These are phyloP conservation scores for Pseudonitzschia multiseries DNA, from an alignment of 108 stramenopile species.

Conservation along the genomic window DNA sequence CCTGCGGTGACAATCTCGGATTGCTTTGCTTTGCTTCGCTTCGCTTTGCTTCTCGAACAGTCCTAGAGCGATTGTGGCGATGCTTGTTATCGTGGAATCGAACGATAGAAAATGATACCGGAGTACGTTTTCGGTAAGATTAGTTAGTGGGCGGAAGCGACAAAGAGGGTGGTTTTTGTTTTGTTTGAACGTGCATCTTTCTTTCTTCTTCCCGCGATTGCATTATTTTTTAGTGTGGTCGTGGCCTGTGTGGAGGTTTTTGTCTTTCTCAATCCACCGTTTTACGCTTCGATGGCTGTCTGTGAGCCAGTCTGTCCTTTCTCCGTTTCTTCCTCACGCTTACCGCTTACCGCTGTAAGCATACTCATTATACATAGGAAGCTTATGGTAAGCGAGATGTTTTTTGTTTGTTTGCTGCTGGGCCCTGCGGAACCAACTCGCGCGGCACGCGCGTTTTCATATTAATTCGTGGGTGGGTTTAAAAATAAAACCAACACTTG, in stretches of 20 bases:
- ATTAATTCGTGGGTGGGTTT: too few species aligned
- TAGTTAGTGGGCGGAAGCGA: too few species aligned
- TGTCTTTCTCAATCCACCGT: not conserved
- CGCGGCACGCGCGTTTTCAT: too few species aligned
- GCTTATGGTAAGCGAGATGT: too few species aligned
- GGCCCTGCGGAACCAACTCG: too few species aligned
- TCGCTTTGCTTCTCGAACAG: not conserved
- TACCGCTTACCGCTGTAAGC: too few species aligned
- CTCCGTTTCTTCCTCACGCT: too few species aligned
- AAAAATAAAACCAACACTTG: too few species aligned
- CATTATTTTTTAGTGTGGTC: conserved; percentile 4
- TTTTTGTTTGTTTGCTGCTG: too few species aligned
- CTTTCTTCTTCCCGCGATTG: not conserved
- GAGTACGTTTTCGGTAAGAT: not conserved
- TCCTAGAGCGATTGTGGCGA: not conserved
- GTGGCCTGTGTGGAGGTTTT: not conserved
- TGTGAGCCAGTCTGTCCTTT: conserved; percentile 2
- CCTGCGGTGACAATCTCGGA: not conserved
- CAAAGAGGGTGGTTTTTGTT: not conserved
- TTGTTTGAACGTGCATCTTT: not conserved
- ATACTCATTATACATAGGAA: too few species aligned
- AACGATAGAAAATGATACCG: not conserved
- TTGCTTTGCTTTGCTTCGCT: too few species aligned
- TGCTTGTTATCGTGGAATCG: not conserved
- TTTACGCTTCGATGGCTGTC: conserved; percentile 3